A percentile compares a stretch with the other conserved stretches of the same genome.
Conservation (phyloP, 129 eudicot genomes). For the Escallonia rubra region DNA sequence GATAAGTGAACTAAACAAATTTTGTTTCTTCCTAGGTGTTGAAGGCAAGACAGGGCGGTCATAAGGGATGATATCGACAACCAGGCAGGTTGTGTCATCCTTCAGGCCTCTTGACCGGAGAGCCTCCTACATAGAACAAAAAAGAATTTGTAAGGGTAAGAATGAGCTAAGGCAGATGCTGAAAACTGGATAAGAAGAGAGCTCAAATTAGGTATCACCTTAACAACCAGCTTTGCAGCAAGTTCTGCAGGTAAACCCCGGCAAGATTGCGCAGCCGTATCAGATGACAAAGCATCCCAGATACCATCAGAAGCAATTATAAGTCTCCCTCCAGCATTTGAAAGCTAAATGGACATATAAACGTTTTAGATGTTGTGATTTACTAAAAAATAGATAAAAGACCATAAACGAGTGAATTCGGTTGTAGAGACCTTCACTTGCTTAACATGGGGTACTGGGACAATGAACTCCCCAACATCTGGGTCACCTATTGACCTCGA, state of each 20-base stretch:
- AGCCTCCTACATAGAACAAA: conserved; percentile 53
- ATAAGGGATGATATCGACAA: conserved; percentile 93
- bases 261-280: conserved; percentile 79
- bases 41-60: conserved; percentile 65
- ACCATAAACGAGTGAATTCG: background rate
- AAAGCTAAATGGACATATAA: conserved; percentile 46
- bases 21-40: conserved; percentile 67
- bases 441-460: conserved; percentile 94
- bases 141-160: background rate
- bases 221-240: conserved; percentile 97
- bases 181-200: background rate
- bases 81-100: conserved; percentile 98
- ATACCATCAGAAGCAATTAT: conserved; percentile 98
- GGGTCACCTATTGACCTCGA: conserved; percentile 99
- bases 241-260: conserved; percentile 96
- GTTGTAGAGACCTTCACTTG: conserved; percentile 78
- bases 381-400: background rate
- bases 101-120: conserved; percentile 94
- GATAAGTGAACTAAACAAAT: conserved; percentile 54
- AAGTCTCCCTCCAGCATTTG: conserved; percentile 92
- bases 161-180: background rate
- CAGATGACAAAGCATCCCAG: conserved; percentile 94
- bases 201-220: conserved; percentile 37
- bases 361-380: background rate
- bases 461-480: conserved; percentile 96